phyloP scores from a whole-genome alignment of 306 rosid genomes.

The Quercus engelmannii region DNA sequence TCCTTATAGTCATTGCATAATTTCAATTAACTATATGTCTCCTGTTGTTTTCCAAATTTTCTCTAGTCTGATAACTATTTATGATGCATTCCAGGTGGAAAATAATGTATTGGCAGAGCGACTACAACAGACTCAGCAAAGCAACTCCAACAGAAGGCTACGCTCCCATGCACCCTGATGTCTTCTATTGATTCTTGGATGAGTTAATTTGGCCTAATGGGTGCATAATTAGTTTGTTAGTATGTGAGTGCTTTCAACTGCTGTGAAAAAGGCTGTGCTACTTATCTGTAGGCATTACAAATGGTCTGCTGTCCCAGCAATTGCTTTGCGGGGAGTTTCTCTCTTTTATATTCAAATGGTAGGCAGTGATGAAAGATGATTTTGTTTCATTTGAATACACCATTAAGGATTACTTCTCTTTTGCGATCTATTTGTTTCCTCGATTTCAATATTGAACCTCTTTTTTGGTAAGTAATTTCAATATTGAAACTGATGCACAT shows the following conservation, averaged over 20 bases:
- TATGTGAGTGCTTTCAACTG: no score
- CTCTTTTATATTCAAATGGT: neutral
- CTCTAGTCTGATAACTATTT: neutral
- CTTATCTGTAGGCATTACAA: neutral
- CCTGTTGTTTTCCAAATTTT: neutral
- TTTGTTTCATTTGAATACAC: neutral
- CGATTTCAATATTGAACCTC: no score
- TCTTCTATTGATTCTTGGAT: no score
- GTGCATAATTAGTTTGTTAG: no score
- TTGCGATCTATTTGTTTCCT: no score
- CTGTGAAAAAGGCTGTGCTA: neutral
- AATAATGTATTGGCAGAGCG: slow-evolving; percentile 63
- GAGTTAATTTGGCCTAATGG: no score
- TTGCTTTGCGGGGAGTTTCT: neutral
- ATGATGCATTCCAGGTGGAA: slow-evolving; percentile 42
- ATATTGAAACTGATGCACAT: neutral
- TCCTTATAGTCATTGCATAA: neutral
- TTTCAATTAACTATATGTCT: neutral
- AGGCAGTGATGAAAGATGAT: neutral
- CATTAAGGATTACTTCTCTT: no score
- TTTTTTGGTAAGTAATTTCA: no score
- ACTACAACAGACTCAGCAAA: slow-evolving; percentile 79
- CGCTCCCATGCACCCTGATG: no score
- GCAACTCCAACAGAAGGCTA: slow-evolving; percentile 70
- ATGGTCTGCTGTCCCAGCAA: neutral